A percentile compares a stretch with the other conserved stretches of the same genome.
Evolutionary conservation across 306 rosid species (phyloP).

Genomic region (Trifolium subterraneum): DNA sequence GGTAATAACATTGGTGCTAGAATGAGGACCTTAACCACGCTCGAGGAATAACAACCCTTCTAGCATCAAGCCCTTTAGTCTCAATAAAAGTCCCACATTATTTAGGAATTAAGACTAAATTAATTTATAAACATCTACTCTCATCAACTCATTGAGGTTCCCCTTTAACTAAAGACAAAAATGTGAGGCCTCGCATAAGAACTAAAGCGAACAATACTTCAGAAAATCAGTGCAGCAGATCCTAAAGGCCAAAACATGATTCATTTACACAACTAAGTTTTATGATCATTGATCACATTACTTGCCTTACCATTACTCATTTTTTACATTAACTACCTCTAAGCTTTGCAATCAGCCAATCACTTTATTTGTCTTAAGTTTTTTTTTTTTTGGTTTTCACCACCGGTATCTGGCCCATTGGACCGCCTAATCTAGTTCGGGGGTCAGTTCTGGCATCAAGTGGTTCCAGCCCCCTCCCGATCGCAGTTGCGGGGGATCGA

Average conservation of each 20-base stretch:
- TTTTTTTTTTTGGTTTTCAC: too few relatives aligned
- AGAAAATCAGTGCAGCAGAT: background rate
- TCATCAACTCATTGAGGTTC: background rate
- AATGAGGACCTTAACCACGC: too few relatives aligned
- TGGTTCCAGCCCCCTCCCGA: too few relatives aligned
- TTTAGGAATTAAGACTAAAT: background rate
- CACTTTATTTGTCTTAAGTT: background rate
- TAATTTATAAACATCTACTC: background rate
- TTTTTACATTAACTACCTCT: background rate
- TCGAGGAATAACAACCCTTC: too few relatives aligned
- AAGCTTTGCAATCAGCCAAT: background rate
- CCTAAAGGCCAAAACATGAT: background rate
- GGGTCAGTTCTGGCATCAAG: too few relatives aligned
- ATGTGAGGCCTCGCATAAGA: background rate
- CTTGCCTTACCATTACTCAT: background rate
- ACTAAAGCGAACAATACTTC: background rate
- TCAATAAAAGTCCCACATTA: background rate
- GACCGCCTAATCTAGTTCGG: too few relatives aligned
- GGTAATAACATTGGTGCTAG: too few relatives aligned
- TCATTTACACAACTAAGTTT: background rate
- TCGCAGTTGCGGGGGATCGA: too few relatives aligned
- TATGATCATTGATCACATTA: background rate
- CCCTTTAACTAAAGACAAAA: background rate
- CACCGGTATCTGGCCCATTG: too few relatives aligned
- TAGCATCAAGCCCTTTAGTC: too few relatives aligned